Evolutionary conservation across 805 yeast species (phyloP).

Genomic region (Saccharomycopsis sp.): DNA sequence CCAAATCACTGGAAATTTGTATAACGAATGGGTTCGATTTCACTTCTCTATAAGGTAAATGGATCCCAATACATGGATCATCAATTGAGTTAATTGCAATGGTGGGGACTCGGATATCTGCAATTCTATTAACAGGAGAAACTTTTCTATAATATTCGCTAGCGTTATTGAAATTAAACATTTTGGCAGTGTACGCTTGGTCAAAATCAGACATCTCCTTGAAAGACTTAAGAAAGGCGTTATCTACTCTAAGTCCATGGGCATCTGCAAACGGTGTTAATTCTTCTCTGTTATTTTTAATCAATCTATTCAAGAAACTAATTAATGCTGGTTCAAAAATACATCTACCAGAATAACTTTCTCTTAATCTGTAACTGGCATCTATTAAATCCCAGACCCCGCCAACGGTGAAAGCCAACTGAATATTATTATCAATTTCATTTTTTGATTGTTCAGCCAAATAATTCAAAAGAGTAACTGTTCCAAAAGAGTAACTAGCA

Average conservation of each 20-base stretch:
- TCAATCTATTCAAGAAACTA: conserved; percentile 30
- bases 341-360: conserved; percentile 29
- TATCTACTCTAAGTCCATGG: conserved; percentile 21
- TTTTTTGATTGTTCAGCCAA: conserved; percentile 41
- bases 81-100: conserved; percentile 51
- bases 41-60: conserved; percentile 42
- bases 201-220: conserved; percentile 48
- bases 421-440: conserved; percentile 9
- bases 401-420: conserved; percentile 51
- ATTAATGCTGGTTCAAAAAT: conserved; percentile 34
- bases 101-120: conserved; percentile 50
- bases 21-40: conserved; percentile 46
- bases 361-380: conserved; percentile 35
- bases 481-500: conserved; percentile 67
- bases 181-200: conserved; percentile 45
- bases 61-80: conserved; percentile 54
- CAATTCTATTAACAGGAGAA: conserved; percentile 46
- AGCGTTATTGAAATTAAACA: conserved; percentile 54
- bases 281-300: conserved; percentile 34
- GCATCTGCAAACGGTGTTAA: conserved; percentile 24
- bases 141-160: conserved; percentile 56
- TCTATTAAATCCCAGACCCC: conserved; percentile 67
- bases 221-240: conserved; percentile 25
- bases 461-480: conserved; percentile 54
- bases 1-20: conserved; percentile 48